These are phyloP conservation scores for Talaromyces pinophilus DNA, from an alignment of 2,329 filamentous ascomycete genomes.

Conservation along the genomic window DNA sequence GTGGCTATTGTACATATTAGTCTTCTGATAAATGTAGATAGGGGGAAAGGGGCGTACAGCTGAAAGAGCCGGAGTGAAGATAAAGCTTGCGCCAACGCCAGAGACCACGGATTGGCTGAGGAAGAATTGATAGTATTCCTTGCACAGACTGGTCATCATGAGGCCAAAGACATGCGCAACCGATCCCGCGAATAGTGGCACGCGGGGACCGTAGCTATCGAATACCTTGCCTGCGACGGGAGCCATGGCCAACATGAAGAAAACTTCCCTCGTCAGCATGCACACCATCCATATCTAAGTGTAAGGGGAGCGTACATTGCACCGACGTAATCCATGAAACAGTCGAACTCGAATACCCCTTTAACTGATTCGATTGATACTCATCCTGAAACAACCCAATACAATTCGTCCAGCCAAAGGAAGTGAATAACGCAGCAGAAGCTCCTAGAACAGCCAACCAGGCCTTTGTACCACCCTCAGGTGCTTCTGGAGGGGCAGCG, in stretches of 20 bases:
- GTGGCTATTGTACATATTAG: constrained; percentile 33
- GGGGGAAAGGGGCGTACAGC: constrained; percentile 52
- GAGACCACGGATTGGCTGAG: constrained; percentile 55
- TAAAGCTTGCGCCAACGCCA: constrained; percentile 55
- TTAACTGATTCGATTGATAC: constrained; percentile 20
- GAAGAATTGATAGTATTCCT: constrained; percentile 56
- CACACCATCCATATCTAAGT: neutral
- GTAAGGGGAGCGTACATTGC: constrained; percentile 3
- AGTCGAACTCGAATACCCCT: constrained; percentile 19
- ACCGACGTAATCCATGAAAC: constrained; percentile 21
- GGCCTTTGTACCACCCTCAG: constrained; percentile 13
- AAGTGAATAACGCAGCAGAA: constrained; percentile 12
- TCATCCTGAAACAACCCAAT: constrained; percentile 21
- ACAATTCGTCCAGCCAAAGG: constrained; percentile 21
- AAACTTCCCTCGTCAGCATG: constrained; percentile 33
- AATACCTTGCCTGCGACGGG: constrained; percentile 56
- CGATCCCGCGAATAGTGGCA: constrained; percentile 48
- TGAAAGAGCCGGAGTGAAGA: constrained; percentile 59
- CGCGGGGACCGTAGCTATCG: constrained; percentile 53
- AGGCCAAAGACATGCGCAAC: constrained; percentile 53
- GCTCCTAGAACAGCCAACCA: constrained; percentile 16
- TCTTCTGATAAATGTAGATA: no score
- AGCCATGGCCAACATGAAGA: constrained; percentile 55
- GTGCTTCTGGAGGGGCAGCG: neutral
- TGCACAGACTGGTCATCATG: constrained; percentile 56